These are phyloP conservation scores for Juglanconis sp. DNA, from an alignment of 2,329 filamentous ascomycete genomes.

Conservation along the genomic window DNA sequence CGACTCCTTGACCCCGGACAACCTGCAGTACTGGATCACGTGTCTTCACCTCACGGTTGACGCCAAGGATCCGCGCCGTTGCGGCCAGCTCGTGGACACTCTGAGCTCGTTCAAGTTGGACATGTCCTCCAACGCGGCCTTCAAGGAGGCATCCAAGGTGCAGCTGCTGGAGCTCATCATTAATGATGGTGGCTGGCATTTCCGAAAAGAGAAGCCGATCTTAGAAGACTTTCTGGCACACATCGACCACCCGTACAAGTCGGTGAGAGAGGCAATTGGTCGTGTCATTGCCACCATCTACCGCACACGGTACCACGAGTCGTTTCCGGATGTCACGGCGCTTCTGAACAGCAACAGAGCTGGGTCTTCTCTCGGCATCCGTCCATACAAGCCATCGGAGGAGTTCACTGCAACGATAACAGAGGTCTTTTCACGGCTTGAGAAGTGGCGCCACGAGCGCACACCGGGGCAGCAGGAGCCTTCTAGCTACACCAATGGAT, in stretches of 20 bases:
- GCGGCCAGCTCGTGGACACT: slow-evolving; percentile 80
- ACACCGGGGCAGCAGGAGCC: slow-evolving; percentile 86
- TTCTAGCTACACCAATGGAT: slow-evolving; percentile 90
- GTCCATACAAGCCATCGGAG: slow-evolving; percentile 74
- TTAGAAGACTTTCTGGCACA: slow-evolving; percentile 85
- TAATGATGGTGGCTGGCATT: slow-evolving; percentile 91
- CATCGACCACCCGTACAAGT: slow-evolving; percentile 96
- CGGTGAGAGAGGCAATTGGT: slow-evolving; percentile 91
- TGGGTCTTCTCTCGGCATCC: slow-evolving; percentile 76
- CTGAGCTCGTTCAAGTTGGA: slow-evolving; percentile 85
- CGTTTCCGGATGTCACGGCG: slow-evolving; percentile 73
- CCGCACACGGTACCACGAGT: slow-evolving; percentile 90
- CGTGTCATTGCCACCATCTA: slow-evolving; percentile 84
- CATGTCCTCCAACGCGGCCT: slow-evolving; percentile 92
- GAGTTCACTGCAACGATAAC: slow-evolving; percentile 72
- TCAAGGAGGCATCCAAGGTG: slow-evolving; percentile 98
- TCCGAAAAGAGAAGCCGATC: slow-evolving; percentile 84
- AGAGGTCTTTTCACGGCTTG: slow-evolving; percentile 74
- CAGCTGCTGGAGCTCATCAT: slow-evolving; percentile 86
- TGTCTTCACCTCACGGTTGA: slow-evolving; percentile 88
- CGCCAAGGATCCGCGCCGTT: slow-evolving; percentile 82
- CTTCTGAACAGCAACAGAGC: slow-evolving; percentile 76
- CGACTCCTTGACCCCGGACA: slow-evolving; percentile 93
- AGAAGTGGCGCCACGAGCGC: slow-evolving; percentile 83
- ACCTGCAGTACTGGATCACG: slow-evolving; percentile 89